Base-by-base conservation (phyloP, 208 protist genomes). In the Polymyxa betae region DNA sequence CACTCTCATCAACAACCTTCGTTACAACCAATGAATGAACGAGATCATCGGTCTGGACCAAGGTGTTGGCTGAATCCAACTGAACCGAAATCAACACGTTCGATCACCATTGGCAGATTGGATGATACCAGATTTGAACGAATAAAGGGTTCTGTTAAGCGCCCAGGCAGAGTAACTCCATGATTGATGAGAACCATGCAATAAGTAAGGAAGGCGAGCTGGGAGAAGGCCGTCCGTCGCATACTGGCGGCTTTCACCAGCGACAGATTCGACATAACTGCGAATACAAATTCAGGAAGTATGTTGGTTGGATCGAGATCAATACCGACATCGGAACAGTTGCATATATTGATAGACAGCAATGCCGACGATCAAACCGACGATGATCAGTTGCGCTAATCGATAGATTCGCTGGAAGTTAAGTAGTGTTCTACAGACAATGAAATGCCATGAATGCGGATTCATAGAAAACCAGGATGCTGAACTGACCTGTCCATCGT, bases 1-100 rank as follows among this genome's bases (percentile, higher is more conserved):
- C 5, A 35, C 5, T 43, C 35, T 5, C 72, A n/a, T 82, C 40
- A 35, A n/a, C 5, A 20, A n/a, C 5, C n/a, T n/a, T 5, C 16
- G 40, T 82, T 20, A 20, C 5, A 20, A 82, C 5, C 5, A 43
- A 5, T 5, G 72, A 82, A 43, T 82, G 72, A 43, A 82, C 40
- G n/a, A 82, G 40, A 43, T 82, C 72, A 43, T 82, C 72, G 5
- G n/a, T 40, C n/a, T 82, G 72, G n/a, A 82, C 35, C 72, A 82
- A 20, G 35, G 72, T 38, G 16, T 5, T 82, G 16, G 72, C 72
- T 12, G n/a, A 5, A n/a, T 5, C 5, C n/a, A 82, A 35, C 72
- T 82, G n/a, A 20, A 12, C 16, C 20, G 54, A 29, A 40, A 35
- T 5, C 72, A 38, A 38, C n/a, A 43, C 72, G 72, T 82, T 43